Percentiles rank a stretch among this genome's conserved stretches.
Conservation (phyloP, 331 rosid genomes). For the Arachis monticola region DNA sequence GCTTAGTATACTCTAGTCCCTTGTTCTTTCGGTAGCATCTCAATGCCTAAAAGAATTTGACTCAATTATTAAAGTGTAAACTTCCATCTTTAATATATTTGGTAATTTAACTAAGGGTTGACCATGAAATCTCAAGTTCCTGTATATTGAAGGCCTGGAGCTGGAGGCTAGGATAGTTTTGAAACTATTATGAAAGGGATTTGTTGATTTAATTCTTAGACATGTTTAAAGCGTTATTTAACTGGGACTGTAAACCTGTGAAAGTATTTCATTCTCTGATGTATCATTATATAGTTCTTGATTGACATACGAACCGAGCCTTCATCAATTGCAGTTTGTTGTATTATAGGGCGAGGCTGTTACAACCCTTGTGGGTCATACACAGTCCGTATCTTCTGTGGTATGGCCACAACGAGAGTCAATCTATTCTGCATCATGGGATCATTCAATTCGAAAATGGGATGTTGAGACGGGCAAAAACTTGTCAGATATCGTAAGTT, state of each 20-base stretch:
- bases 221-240: conserved; percentile 1
- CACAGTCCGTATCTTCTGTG: conserved; percentile 88
- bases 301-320: background rate
- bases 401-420: conserved; percentile 72
- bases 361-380: conserved; percentile 81
- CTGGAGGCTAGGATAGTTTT: conserved; percentile 7
- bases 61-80: background rate
- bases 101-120: conserved; percentile 4
- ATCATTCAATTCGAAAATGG: conserved; percentile 86
- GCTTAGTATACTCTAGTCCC: background rate
- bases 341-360: conserved; percentile 65
- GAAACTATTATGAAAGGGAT: conserved; percentile 17
- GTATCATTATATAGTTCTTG: conserved; percentile 4
- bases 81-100: background rate
- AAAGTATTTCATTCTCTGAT: conserved; percentile 25
- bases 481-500: conserved; percentile 65
- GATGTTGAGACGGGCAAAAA: conserved; percentile 82
- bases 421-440: conserved; percentile 93
- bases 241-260: conserved; percentile 6
- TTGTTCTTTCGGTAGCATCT: background rate
- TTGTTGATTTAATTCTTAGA: conserved; percentile 21
- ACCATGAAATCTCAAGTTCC: background rate
- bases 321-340: conserved; percentile 24
- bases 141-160: background rate
- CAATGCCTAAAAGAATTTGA: background rate